These are phyloP conservation scores for Seiridium cupressi DNA, from an alignment of 2,329 filamentous ascomycete genomes.

Conservation along the genomic window DNA sequence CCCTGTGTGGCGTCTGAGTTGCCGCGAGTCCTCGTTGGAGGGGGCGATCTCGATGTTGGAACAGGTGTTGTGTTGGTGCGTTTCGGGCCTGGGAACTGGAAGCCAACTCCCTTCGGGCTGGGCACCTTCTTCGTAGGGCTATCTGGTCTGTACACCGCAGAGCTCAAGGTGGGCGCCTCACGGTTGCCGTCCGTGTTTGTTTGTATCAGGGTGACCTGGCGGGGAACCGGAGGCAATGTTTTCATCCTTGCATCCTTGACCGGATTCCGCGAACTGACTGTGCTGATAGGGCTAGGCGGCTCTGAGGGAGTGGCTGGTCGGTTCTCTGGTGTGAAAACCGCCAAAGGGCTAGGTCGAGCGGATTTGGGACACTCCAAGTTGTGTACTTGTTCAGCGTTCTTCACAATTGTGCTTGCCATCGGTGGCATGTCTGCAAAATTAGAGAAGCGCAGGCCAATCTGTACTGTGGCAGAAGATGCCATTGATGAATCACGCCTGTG, in stretches of 20 bases:
- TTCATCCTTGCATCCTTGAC: conserved; percentile 30
- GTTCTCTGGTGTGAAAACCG: conserved; percentile 15
- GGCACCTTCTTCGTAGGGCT: conserved; percentile 37
- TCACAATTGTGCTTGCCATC: conserved; percentile 27
- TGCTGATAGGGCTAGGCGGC: conserved; percentile 7
- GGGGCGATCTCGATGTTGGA: conserved; percentile 7
- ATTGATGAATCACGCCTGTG: conserved; percentile 60
- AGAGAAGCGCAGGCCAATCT: conserved; percentile 69
- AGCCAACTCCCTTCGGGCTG: conserved; percentile 43
- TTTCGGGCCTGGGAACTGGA: conserved; percentile 25
- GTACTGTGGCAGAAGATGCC: conserved; percentile 65
- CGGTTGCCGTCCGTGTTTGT: conserved; percentile 14
- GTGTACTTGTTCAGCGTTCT: conserved; percentile 34
- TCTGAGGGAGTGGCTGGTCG: conserved; percentile 17
- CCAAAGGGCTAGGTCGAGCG: conserved; percentile 30
- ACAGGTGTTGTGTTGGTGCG: conserved; percentile 22
- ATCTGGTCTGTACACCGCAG: conserved; percentile 50
- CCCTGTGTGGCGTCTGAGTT: conserved; percentile 17
- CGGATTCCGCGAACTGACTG: neutral
- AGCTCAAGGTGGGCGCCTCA: conserved; percentile 42
- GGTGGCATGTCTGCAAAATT: conserved; percentile 50
- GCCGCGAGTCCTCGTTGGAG: conserved; percentile 15
- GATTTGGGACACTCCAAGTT: conserved; percentile 32
- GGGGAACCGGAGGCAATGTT: conserved; percentile 1
- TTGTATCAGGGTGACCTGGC: conserved; percentile 30